Evolutionary conservation across 805 yeast genomes (phyloP).

Genomic region (Limtongia smithiae): DNA sequence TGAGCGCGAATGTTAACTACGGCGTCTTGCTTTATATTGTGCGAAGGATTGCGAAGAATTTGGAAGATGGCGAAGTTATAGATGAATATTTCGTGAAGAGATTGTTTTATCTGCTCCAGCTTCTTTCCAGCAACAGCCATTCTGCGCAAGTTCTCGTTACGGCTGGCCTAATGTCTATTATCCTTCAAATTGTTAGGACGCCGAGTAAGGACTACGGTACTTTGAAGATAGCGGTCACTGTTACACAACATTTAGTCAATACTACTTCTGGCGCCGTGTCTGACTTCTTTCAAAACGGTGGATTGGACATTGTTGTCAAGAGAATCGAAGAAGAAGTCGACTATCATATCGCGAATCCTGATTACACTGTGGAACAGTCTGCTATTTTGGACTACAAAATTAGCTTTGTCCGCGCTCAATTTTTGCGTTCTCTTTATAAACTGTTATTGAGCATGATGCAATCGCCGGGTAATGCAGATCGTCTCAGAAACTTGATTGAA

Average conservation of each 20-base stretch:
- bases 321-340: conserved; percentile 61
- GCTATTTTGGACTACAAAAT: conserved; percentile 32
- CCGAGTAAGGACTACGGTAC: conserved; percentile 49
- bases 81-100: conserved; percentile 49
- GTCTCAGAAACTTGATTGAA: conserved; percentile 80
- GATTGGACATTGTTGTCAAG: conserved; percentile 59
- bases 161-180: conserved; percentile 70
- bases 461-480: conserved; percentile 70
- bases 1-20: conserved; percentile 84
- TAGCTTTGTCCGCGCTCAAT: conserved; percentile 37
- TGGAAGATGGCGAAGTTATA: conserved; percentile 42
- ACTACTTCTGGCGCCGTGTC: conserved; percentile 46
- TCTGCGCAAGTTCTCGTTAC: conserved; percentile 49
- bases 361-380: conserved; percentile 14
- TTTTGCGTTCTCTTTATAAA: conserved; percentile 57
- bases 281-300: conserved; percentile 63
- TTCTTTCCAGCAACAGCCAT: conserved; percentile 50
- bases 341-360: conserved; percentile 9
- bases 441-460: conserved; percentile 61
- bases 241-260: conserved; percentile 45
- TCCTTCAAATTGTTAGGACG: conserved; percentile 57
- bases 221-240: conserved; percentile 59
- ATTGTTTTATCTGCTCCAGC: conserved; percentile 60
- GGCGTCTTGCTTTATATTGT: conserved; percentile 74
- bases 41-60: conserved; percentile 54